These are phyloP conservation scores for Phytophthora chlamydospora DNA, from an alignment of 352 stramenopile species.

Conservation along the genomic window DNA sequence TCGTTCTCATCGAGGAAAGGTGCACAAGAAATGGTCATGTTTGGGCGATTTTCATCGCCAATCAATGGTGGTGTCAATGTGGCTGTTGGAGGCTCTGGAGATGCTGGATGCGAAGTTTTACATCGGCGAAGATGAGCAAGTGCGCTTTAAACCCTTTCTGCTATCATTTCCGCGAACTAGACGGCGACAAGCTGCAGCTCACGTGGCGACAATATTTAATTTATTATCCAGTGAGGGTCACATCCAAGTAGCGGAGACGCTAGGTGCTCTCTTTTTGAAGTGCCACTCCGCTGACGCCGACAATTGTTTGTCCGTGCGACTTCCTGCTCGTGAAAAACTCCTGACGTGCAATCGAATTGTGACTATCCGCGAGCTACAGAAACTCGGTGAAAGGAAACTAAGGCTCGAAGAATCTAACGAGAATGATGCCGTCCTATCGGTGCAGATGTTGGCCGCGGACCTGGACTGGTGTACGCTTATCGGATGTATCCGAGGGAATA, in stretches of 20 bases:
- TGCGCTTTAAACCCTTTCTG: neutral
- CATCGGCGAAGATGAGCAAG: conserved; percentile 31
- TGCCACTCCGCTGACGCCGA: conserved; percentile 23
- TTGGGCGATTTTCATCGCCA: conserved; percentile 39
- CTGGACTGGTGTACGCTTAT: conserved; percentile 48
- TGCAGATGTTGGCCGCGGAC: conserved; percentile 18
- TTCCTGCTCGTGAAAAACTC: conserved; percentile 21
- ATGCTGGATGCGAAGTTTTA: conserved; percentile 46
- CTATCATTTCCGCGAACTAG: conserved; percentile 34
- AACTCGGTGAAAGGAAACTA: conserved; percentile 13
- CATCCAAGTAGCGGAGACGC: conserved; percentile 24
- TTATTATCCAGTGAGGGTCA: conserved; percentile 3
- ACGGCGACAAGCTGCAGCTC: conserved; percentile 35
- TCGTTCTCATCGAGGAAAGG: conserved; percentile 15
- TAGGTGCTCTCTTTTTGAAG: conserved; percentile 50
- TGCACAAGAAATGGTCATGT: conserved; percentile 34
- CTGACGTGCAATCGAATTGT: conserved; percentile 16
- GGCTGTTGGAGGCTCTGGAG: conserved; percentile 45
- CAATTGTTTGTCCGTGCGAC: conserved; percentile 21
- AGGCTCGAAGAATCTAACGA: neutral
- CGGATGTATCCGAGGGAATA: conserved; percentile 41
- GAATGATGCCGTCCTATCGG: conserved; percentile 3
- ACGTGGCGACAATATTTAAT: conserved; percentile 28
- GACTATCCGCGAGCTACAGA: conserved; percentile 34
- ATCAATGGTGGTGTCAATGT: conserved; percentile 39